Conservation (phyloP, 2,329 filamentous ascomycete species). For the Trichoderma sp. region DNA sequence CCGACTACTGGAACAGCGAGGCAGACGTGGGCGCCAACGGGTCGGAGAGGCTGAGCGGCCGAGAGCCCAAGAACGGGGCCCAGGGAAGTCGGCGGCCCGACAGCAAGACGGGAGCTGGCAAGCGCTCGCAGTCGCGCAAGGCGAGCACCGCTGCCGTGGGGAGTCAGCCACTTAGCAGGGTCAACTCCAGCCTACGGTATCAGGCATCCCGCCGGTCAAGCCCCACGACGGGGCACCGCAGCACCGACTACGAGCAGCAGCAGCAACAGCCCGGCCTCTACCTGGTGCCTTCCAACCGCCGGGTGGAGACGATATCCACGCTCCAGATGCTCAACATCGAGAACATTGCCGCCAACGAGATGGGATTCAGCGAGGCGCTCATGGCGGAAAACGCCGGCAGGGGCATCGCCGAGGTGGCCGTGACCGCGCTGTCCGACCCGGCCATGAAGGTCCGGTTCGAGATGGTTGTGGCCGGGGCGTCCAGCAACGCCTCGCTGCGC, state of each 20-base stretch:
- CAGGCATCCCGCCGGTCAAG: constrained; percentile 39
- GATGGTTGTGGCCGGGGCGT: constrained; percentile 46
- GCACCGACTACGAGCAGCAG: constrained; percentile 43
- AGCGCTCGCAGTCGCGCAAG: constrained; percentile 61
- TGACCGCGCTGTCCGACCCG: constrained; percentile 66
- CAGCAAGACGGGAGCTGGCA: constrained; percentile 52
- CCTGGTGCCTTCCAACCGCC: constrained; percentile 57
- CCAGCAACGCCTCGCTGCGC: constrained; percentile 37
- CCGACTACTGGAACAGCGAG: constrained; percentile 74
- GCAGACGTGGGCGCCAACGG: constrained; percentile 62
- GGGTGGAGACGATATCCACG: constrained; percentile 66
- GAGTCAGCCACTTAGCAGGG: constrained; percentile 49
- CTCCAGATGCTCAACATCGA: constrained; percentile 91
- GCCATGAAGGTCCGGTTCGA: constrained; percentile 58
- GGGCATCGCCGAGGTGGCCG: constrained; percentile 81
- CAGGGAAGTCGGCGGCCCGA: constrained; percentile 55
- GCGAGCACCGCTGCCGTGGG: constrained; percentile 48
- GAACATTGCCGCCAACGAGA: constrained; percentile 83
- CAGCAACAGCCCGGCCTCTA: constrained; percentile 54
- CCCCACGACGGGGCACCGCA: constrained; percentile 38
- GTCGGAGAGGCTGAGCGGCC: constrained; percentile 51
- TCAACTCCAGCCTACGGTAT: constrained; percentile 51
- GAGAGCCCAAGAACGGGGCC: constrained; percentile 53
- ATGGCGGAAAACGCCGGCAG: constrained; percentile 90
- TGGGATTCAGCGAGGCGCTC: constrained; percentile 84